Conservation (phyloP, 1,139 yeast genomes). For the Meyerozyma carpophila region DNA sequence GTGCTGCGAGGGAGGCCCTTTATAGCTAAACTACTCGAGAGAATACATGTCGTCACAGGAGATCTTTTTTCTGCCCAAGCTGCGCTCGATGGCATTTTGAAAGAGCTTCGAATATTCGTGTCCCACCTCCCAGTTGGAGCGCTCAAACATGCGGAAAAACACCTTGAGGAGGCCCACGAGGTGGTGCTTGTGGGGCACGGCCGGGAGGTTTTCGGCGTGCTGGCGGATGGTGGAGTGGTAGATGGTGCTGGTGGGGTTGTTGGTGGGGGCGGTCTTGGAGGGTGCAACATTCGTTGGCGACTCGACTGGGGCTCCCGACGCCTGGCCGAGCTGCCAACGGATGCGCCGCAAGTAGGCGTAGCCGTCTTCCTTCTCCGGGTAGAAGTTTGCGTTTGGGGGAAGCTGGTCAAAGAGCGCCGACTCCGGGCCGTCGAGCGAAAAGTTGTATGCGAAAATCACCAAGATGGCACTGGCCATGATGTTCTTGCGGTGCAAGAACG, state of each 20-base stretch:
- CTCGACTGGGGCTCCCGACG: background rate
- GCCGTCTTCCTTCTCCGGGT: conserved; percentile 32
- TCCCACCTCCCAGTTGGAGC: conserved; percentile 57
- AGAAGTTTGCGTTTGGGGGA: conserved; percentile 10
- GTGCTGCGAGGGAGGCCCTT: conserved; percentile 23
- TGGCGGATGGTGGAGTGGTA: conserved; percentile 5
- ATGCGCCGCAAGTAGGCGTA: conserved; percentile 13
- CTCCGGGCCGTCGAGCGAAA: conserved; percentile 53
- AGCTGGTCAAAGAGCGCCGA: conserved; percentile 18
- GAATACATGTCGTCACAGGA: conserved; percentile 49
- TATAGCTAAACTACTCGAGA: background rate
- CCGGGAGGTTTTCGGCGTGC: conserved; percentile 4
- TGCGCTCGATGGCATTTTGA: conserved; percentile 52
- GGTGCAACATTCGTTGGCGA: background rate
- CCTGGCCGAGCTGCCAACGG: background rate
- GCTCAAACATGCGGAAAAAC: conserved; percentile 18
- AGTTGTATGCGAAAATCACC: conserved; percentile 57
- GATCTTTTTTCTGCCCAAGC: conserved; percentile 45
- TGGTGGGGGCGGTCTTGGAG: too few relatives aligned
- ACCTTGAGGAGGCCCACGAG: conserved; percentile 52
- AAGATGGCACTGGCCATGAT: conserved; percentile 48
- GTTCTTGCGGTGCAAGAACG: conserved; percentile 51
- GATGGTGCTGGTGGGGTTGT: conserved; percentile 2
- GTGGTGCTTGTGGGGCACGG: conserved; percentile 37
- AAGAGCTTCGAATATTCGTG: conserved; percentile 55